These are phyloP conservation scores for Phellinidium pouzarii DNA, from an alignment of 1,284 basidiomycete genomes.

Conservation along the genomic window DNA sequence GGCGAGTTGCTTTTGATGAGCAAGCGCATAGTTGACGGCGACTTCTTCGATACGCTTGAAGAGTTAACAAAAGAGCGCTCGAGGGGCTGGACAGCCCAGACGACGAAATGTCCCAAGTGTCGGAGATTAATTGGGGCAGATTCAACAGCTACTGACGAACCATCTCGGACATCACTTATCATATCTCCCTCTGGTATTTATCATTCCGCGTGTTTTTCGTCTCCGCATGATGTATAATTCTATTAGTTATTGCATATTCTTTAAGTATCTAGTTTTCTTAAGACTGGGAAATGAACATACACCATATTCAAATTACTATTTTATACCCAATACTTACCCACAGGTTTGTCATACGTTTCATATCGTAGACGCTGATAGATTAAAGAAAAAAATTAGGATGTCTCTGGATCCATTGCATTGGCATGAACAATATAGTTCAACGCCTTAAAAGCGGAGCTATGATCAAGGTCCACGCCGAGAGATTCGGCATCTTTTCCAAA, in stretches of 20 bases:
- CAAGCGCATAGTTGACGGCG: conserved; percentile 76
- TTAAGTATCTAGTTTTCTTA: background rate
- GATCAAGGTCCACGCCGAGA: conserved; percentile 60
- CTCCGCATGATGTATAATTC: conserved; percentile 13
- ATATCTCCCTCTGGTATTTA: conserved; percentile 15
- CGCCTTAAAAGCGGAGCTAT: conserved; percentile 47
- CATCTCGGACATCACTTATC: conserved; percentile 2
- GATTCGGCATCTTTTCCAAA: conserved; percentile 70
- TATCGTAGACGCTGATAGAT: background rate
- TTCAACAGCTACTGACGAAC: background rate
- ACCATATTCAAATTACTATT: no score
- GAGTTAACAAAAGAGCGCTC: conserved; percentile 42
- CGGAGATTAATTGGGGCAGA: conserved; percentile 3
- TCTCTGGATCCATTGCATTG: conserved; percentile 32
- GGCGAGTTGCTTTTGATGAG: conserved; percentile 88
- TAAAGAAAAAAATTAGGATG: background rate
- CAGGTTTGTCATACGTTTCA: no score
- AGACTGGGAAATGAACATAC: background rate
- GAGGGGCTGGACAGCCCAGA: conserved; percentile 45
- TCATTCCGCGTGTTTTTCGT: conserved; percentile 14
- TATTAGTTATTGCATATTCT: conserved; percentile 2
- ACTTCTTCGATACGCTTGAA: conserved; percentile 73
- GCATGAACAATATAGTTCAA: conserved; percentile 56
- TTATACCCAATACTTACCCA: no score
- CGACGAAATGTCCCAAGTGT: conserved; percentile 11